Conservation (phyloP, 768 basidiomycete species). For the Russula foetens region DNA sequence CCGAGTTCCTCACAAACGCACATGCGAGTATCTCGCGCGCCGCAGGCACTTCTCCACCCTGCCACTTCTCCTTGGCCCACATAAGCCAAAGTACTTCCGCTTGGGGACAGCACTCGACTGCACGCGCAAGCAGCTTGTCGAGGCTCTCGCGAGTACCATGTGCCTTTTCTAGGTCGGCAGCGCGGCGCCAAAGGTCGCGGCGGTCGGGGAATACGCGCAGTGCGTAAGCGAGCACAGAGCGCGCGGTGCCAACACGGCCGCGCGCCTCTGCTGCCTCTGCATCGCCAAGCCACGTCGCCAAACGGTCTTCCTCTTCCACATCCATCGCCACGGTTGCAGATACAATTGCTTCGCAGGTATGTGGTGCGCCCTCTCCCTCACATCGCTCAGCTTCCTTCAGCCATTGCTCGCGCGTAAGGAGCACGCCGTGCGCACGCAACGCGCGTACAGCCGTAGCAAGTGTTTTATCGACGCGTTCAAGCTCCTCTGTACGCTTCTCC, state of each 20-base stretch:
- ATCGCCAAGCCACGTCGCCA: conserved; percentile 87
- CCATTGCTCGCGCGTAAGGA: conserved; percentile 90
- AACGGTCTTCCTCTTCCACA: conserved; percentile 87
- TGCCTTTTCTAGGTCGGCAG: conserved; percentile 87
- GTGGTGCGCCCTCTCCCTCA: conserved; percentile 73
- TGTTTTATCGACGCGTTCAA: conserved; percentile 76
- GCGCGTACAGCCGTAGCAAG: conserved; percentile 79
- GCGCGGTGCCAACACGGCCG: conserved; percentile 71
- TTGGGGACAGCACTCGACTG: conserved; percentile 87
- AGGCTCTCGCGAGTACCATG: conserved; percentile 83
- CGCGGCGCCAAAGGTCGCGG: conserved; percentile 79
- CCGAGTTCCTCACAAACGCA: conserved; percentile 91
- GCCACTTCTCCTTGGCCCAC: conserved; percentile 97
- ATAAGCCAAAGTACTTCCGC: conserved; percentile 97
- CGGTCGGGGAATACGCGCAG: conserved; percentile 86
- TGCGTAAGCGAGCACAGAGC: conserved; percentile 87
- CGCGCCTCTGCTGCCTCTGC: conserved; percentile 73
- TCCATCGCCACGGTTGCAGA: conserved; percentile 93
- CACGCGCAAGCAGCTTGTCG: conserved; percentile 71
- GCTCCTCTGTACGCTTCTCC: conserved; percentile 51
- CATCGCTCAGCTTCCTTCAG: conserved; percentile 90
- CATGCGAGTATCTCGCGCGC: conserved; percentile 82
- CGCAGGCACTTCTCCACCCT: conserved; percentile 80
- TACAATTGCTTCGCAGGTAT: conserved; percentile 90
- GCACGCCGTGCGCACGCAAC: conserved; percentile 74